Percentiles rank a stretch among this genome's conserved stretches.
phyloP scores from a whole-genome alignment of 306 rosid species.

The Inga oerstediana region DNA sequence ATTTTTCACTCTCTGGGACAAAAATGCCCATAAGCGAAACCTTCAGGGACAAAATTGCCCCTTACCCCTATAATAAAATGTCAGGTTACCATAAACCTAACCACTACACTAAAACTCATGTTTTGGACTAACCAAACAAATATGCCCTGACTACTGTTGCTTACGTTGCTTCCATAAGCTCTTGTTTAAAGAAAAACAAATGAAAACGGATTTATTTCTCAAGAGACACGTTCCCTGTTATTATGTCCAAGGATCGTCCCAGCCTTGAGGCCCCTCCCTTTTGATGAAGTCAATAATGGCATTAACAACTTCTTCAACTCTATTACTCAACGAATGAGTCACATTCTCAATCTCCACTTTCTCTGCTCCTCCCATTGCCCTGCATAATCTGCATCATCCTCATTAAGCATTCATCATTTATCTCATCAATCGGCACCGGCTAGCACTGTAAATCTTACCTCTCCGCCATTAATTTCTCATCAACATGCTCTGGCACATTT shows the following conservation, averaged over 20 bases:
- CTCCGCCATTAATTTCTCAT: conserved; percentile 76
- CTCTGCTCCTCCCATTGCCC: conserved; percentile 93
- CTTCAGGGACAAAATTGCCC: too few species aligned
- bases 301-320: conserved; percentile 75
- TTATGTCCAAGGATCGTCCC: conserved; percentile 97
- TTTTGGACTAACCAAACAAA: background rate
- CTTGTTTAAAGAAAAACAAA: background rate
- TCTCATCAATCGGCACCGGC: background rate
- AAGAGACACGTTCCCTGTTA: background rate
- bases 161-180: background rate
- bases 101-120: background rate
- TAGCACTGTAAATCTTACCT: conserved; percentile 54
- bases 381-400: conserved; percentile 71
- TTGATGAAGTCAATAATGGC: conserved; percentile 76
- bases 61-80: too few species aligned
- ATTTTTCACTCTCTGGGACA: too few species aligned
- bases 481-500: conserved; percentile 87
- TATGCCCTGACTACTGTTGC: background rate
- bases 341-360: conserved; percentile 87
- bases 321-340: conserved; percentile 86
- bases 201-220: background rate
- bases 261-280: conserved; percentile 93
- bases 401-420: background rate
- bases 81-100: too few species aligned
- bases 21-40: too few species aligned